Evolutionary conservation across 2,329 filamentous ascomycete species (phyloP).

Genomic region (Berkeleyomyces rouxiae): DNA sequence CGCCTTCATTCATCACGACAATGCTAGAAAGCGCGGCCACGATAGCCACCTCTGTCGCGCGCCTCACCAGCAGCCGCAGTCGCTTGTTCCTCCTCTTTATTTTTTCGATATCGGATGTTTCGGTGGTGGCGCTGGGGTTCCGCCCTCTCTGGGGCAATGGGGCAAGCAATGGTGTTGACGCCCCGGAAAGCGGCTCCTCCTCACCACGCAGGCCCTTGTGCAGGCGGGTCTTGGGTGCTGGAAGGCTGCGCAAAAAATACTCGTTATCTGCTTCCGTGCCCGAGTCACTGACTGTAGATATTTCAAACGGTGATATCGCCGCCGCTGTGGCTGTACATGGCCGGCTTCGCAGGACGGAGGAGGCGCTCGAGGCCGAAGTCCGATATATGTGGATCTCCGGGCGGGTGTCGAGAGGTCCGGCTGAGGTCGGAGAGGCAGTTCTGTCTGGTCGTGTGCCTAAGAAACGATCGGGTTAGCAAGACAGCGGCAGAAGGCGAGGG

Average conservation of each 20-base stretch:
- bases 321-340: background rate
- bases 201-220: slow-evolving; percentile 62
- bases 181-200: slow-evolving; percentile 36
- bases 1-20: slow-evolving; percentile 30
- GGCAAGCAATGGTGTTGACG: slow-evolving; percentile 38
- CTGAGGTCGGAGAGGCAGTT: background rate
- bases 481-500: background rate
- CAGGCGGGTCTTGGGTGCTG: slow-evolving; percentile 54
- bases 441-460: background rate
- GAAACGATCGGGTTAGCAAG: too few relatives aligned
- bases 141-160: slow-evolving; percentile 22
- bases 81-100: slow-evolving; percentile 21
- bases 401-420: background rate
- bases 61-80: slow-evolving; percentile 34
- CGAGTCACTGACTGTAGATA: slow-evolving; percentile 48
- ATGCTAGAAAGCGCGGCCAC: slow-evolving; percentile 32
- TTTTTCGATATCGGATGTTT: slow-evolving; percentile 4
- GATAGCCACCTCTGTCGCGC: slow-evolving; percentile 35
- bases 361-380: too few relatives aligned
- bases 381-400: too few relatives aligned
- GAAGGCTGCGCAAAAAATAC: slow-evolving; percentile 68
- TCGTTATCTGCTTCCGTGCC: slow-evolving; percentile 94
- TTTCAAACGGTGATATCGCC: background rate
- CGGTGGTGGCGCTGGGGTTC: slow-evolving; percentile 17
- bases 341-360: too few relatives aligned